Evolutionary conservation across 805 yeast species (phyloP), one percentile per base, ranked within the genome.

Genomic region (Starmerella lactis-condensi): DNA sequence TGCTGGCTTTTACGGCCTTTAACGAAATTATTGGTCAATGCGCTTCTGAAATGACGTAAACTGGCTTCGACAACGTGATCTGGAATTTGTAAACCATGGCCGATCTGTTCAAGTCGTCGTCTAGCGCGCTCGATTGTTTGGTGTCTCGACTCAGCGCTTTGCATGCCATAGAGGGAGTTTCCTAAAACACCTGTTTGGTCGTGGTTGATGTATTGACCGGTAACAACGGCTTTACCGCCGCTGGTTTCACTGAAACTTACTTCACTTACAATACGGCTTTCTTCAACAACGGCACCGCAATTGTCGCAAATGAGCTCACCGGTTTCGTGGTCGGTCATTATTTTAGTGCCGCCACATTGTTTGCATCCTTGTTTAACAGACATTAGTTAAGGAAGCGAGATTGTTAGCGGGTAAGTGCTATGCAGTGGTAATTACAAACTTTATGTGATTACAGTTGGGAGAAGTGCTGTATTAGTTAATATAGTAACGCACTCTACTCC

Each of bases 1-100:
- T 85, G 83, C 50, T 83, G 95, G 2, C 95, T 81, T 39, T 89
- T 60, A 45, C 99, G 65, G n/a, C 99, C 99, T 52, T 85, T 93
- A 16, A 89, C 96, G 51, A 89, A 89, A 50, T 82, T 83, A 41
- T 75, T 67, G 2, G 81, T 66, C 18, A 91, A 60, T 0, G 96
- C 96, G 33, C 82, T 58, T 42, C 72, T 72, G 54, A 79, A 91
- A 85, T 93, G 81, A 36, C 76, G 78, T 43, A 69, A 66, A 0
- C 94, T 95, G 9, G 85, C 72, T 36, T 78, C 93, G 2, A 82
- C 66, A 9, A 85, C 72, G 50, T 70, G 75, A 28, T 79, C 93
- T 2, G 93, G 81, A 35, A 91, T 81, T 21, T 60, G 59, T 35
- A 89, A 60, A 3, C 81, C 78, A 26, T 65, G 62, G 1, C 95